Evolutionary conservation across 805 yeast genomes (phyloP), one percentile per base, ranked within the genome.

Genomic region (Monosporozyma servazzii): DNA sequence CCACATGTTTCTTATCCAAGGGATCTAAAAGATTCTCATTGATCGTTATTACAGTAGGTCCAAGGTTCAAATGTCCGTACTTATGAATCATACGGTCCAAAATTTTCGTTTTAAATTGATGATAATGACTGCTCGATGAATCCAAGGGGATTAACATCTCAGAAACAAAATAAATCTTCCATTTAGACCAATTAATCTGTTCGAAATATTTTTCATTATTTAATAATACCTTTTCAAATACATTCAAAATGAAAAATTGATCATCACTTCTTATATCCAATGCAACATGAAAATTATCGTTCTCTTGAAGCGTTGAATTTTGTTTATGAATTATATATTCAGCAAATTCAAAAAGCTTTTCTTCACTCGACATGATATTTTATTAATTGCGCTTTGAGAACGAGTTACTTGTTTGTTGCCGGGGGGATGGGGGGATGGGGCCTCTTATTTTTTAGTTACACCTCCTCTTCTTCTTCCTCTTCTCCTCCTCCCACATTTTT

Each of bases 121-220:
- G 89, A 64, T 79, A 87, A 74, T 89, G 89, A 53, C 95, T 86
- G 65, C 88, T 96, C 18, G 75, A 81, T 63, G 87, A 84, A 57
- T 80, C 79, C 61, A 88, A 74, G 10, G 95, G 86, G 36, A 89
- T 96, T 56, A 89, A 67, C 65, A 96, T 78, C 71, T 89, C 97
- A 63, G 89, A 96, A 57, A 89, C 81, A 69, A 89, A 88, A 71
- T 75, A 89, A 13, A 89, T 82, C 54, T 80, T 79, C 93, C 93
- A 86, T 57, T 80, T 75, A 39, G 71, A 68, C 89, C 91, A 85
- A 58, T 79, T 69, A 30, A 82, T 76, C 50, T 73, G 60, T 1
- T 64, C 51, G 1, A 71, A 68, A 42, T 75, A 63, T 17, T 69
- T 71, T 23, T 67, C 53, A 64, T 86, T 75, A 56, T 78, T 79